Evolutionary conservation across 331 rosid species (phyloP).

Genomic region (Malus hybrid): DNA sequence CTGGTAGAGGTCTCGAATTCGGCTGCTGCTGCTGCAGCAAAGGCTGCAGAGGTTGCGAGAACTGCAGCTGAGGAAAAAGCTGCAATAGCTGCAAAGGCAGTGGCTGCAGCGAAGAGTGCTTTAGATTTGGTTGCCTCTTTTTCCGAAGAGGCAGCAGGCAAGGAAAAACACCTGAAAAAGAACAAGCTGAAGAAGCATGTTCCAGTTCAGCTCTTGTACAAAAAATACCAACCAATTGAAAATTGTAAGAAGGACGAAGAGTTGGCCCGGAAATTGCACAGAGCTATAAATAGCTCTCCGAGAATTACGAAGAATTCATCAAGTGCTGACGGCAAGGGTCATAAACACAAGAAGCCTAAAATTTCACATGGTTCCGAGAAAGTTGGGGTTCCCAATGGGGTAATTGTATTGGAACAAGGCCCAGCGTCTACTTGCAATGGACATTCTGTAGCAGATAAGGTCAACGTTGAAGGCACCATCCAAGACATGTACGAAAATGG

Average conservation of each 20-base stretch:
- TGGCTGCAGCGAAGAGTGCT: conserved; percentile 84
- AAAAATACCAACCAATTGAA: conserved; percentile 71
- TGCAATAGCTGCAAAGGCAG: conserved; percentile 74
- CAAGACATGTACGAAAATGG: conserved; percentile 43
- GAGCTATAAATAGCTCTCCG: conserved; percentile 90
- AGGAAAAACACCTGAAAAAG: conserved; percentile 60
- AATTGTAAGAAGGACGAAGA: conserved; percentile 82
- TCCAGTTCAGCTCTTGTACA: conserved; percentile 92
- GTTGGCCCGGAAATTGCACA: conserved; percentile 79
- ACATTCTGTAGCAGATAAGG: conserved; percentile 39
- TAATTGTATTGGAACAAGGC: conserved; percentile 34
- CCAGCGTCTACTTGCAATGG: conserved; percentile 50
- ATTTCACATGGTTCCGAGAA: conserved; percentile 44
- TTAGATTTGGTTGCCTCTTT: conserved; percentile 82
- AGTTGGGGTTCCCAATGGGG: conserved; percentile 42
- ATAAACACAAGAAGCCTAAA: conserved; percentile 61
- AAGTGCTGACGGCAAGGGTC: conserved; percentile 53
- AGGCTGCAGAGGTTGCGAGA: conserved; percentile 77
- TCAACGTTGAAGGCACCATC: conserved; percentile 42
- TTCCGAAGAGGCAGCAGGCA: conserved; percentile 49
- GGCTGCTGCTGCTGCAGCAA: conserved; percentile 54
- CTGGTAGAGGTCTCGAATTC: conserved; percentile 58
- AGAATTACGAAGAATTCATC: conserved; percentile 72
- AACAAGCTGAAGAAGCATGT: conserved; percentile 85
- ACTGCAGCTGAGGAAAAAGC: conserved; percentile 80